phyloP scores from a whole-genome alignment of 1,284 basidiomycete genomes.

The Pyrrhoderma noxium region DNA sequence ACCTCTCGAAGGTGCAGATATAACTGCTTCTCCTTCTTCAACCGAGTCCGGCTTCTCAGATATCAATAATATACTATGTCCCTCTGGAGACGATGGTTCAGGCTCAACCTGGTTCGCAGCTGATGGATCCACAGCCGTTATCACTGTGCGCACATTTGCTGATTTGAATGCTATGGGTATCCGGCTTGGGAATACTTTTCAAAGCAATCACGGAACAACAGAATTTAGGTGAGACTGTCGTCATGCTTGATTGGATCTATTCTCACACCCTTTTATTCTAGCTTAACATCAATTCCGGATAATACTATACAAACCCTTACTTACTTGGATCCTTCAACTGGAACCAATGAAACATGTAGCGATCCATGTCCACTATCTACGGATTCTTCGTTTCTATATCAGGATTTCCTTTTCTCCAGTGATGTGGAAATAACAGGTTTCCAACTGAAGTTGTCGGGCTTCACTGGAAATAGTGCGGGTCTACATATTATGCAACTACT shows the following conservation, averaged over 20 bases:
- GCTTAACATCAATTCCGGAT: constrained; percentile 82
- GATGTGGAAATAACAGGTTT: constrained; percentile 71
- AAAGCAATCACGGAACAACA: constrained; percentile 72
- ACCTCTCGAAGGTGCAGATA: constrained; percentile 58
- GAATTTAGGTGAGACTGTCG: constrained; percentile 66
- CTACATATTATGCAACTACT: constrained; percentile 86
- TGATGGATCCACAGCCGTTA: constrained; percentile 60
- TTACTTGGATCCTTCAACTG: constrained; percentile 72
- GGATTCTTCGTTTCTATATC: constrained; percentile 69
- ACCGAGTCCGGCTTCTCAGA: constrained; percentile 56
- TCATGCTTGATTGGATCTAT: background rate
- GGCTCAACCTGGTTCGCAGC: constrained; percentile 81
- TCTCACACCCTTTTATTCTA: constrained; percentile 27
- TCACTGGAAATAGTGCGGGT: constrained; percentile 74
- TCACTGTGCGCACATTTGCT: constrained; percentile 71
- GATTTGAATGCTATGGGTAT: constrained; percentile 72
- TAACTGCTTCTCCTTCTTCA: constrained; percentile 69
- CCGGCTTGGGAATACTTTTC: constrained; percentile 87
- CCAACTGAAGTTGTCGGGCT: constrained; percentile 73
- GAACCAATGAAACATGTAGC: constrained; percentile 66
- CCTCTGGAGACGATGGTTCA: constrained; percentile 69
- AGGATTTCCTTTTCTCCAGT: constrained; percentile 77
- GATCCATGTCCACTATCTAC: constrained; percentile 69
- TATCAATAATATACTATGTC: constrained; percentile 78
- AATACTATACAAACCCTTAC: constrained; percentile 72